Conservation (phyloP, 441 rosid species). For the Populus tomentosa region DNA sequence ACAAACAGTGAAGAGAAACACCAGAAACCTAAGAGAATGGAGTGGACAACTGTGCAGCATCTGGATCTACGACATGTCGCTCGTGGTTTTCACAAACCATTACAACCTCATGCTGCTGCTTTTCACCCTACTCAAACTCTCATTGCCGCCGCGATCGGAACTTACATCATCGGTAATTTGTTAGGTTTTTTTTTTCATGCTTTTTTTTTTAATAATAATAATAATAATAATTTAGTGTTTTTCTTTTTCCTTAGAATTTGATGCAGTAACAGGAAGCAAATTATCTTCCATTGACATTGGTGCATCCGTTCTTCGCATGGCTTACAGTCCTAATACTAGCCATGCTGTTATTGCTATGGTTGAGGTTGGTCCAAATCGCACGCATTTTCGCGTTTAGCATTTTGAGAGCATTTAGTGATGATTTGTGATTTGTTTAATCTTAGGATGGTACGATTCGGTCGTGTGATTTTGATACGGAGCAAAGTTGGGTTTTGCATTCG, state of each 20-base stretch:
- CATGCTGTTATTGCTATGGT: slow-evolving; percentile 85
- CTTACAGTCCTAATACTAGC: slow-evolving; percentile 78
- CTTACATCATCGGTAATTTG: slow-evolving; percentile 61
- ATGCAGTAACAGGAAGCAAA: slow-evolving; percentile 92
- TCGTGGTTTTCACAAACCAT: slow-evolving; percentile 61
- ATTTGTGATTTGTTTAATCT: background rate
- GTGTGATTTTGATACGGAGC: slow-evolving; percentile 95
- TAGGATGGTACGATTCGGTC: slow-evolving; percentile 98
- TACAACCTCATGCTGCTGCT: slow-evolving; percentile 92
- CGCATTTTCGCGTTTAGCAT: background rate
- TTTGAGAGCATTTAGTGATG: background rate
- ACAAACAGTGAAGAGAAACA: background rate
- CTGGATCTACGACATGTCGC: slow-evolving; percentile 87
- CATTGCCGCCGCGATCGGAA: slow-evolving; percentile 75
- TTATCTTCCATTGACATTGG: slow-evolving; percentile 78
- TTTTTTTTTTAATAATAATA: too few relatives aligned
- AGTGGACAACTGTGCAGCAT: slow-evolving; percentile 98
- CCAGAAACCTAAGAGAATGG: slow-evolving; percentile 39
- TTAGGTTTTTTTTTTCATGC: background rate
- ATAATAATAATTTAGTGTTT: background rate
- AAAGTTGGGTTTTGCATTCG: slow-evolving; percentile 92
- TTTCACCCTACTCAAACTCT: slow-evolving; percentile 89
- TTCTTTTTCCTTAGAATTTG: slow-evolving; percentile 56
- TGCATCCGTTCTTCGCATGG: slow-evolving; percentile 80
- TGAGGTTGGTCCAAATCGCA: slow-evolving; percentile 44